Conservation (phyloP, 2,329 filamentous ascomycete species). For the Xylariaceae sp. region DNA sequence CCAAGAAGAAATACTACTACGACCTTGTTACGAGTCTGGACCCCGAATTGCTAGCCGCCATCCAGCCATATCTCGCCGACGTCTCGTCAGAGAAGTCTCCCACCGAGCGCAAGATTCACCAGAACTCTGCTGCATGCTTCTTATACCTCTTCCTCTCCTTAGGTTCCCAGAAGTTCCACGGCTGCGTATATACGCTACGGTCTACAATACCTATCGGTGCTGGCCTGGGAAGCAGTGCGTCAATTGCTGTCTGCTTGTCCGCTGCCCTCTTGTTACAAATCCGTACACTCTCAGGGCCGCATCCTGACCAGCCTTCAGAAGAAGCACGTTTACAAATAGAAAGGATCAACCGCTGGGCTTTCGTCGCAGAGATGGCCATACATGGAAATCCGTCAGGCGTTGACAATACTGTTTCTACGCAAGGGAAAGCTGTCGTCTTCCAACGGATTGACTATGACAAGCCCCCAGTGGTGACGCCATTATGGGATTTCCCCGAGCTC, state of each 20-base stretch:
- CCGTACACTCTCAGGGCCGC: conserved; percentile 85
- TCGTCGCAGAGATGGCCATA: conserved; percentile 95
- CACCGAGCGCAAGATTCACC: conserved; percentile 82
- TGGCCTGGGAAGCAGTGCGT: conserved; percentile 92
- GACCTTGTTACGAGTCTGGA: conserved; percentile 86
- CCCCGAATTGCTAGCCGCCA: conserved; percentile 77
- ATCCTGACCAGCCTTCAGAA: conserved; percentile 85
- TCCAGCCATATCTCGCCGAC: conserved; percentile 77
- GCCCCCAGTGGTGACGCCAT: conserved; percentile 75
- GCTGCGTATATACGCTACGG: conserved; percentile 86
- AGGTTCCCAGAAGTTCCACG: conserved; percentile 77
- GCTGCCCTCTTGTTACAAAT: conserved; percentile 86
- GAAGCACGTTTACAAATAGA: conserved; percentile 92
- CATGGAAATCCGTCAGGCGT: conserved; percentile 96
- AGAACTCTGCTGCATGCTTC: conserved; percentile 81
- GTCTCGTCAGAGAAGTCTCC: conserved; percentile 73
- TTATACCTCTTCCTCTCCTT: conserved; percentile 92
- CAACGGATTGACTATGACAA: conserved; percentile 78
- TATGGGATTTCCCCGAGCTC: conserved; percentile 90
- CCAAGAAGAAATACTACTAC: conserved; percentile 95
- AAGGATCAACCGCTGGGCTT: conserved; percentile 96
- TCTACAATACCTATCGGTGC: conserved; percentile 94
- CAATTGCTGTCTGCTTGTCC: conserved; percentile 87
- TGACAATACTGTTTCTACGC: conserved; percentile 93
- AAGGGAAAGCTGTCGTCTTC: conserved; percentile 94